Evolutionary conservation across 2,329 filamentous ascomycete species (phyloP), one percentile per base, ranked within the genome.

Genomic region (Neopestalotiopsis sp.): DNA sequence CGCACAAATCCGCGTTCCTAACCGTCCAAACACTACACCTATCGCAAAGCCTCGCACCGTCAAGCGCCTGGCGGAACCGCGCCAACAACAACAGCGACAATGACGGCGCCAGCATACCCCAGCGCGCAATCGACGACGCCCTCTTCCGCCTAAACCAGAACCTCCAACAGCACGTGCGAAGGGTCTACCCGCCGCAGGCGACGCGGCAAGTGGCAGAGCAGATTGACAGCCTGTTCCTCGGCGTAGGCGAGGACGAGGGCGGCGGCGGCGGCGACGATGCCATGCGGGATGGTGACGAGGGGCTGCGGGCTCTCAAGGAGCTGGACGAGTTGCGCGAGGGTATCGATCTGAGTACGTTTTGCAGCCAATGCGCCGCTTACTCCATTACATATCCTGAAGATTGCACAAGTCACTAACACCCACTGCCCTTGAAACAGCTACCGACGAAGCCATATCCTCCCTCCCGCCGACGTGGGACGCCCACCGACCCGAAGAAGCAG

Each of bases 181-280:
- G 89, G 67, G 89, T 89, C 5, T 93, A 93, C 77, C 86, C 89
- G 17, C 87, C 90, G 0, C 90, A 92, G 73, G 90, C 91, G n/a
- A 89, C 87, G 65, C 87, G 91, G 45, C 90, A 92, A 74, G 87
- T 94, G 20, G 91, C 91, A 1, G 91, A 93, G 81, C 91, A 94
- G 81, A 89, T 94, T 57, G 90, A 92, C 78, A 80, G 81, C 62
- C 80, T 92, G 59, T 94, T 93, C 77, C 86, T 86, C 78, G 73
- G 68, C 0, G 79, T 79, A 5, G 80, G 81, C 14, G 81, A 80
- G 4, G 83, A 85, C 53, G 82, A 82, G 49, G 80, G 77, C 59
- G 78, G 79, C 34, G 34, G 10, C 34, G 34, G 2, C 10, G 34
- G 77, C 59, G 78, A 79, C 34, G 34, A 38, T 10, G 34, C 6